Conservation (phyloP, 1,139 yeast species). For the Meyerozyma smithsonii region DNA sequence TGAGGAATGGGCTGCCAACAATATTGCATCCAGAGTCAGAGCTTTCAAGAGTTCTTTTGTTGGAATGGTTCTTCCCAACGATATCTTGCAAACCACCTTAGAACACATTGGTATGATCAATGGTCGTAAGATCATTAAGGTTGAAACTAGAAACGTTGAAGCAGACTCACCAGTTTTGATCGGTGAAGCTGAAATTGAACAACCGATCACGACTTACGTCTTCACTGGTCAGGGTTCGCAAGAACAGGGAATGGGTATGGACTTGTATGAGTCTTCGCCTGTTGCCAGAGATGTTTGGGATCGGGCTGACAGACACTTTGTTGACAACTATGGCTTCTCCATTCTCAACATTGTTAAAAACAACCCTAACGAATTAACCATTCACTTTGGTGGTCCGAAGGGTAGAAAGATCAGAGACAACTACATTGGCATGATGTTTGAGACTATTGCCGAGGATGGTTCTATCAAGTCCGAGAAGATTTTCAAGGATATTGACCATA, state of each 20-base stretch:
- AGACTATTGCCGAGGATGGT: conserved; percentile 85
- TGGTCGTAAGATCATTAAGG: conserved; percentile 95
- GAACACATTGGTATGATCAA: conserved; percentile 98
- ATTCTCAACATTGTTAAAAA: conserved; percentile 91
- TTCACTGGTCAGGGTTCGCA: conserved; percentile 99
- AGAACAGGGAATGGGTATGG: conserved; percentile 99
- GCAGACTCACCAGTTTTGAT: conserved; percentile 70
- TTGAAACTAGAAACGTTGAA: conserved; percentile 80
- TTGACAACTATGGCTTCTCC: conserved; percentile 93
- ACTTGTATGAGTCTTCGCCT: conserved; percentile 80
- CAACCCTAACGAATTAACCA: conserved; percentile 92
- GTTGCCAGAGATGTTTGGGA: conserved; percentile 98
- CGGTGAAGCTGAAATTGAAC: conserved; percentile 98
- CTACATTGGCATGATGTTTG: conserved; percentile 96
- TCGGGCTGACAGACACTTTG: conserved; percentile 91
- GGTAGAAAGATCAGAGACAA: conserved; percentile 94
- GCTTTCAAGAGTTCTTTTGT: conserved; percentile 89
- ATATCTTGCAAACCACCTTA: conserved; percentile 77
- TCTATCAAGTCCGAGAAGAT: conserved; percentile 86
- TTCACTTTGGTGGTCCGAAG: conserved; percentile 96
- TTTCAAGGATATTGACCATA: conserved; percentile 83
- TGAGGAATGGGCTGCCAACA: conserved; percentile 98
- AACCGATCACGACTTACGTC: conserved; percentile 93
- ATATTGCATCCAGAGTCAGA: conserved; percentile 91
- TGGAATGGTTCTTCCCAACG: conserved; percentile 97